These are phyloP conservation scores for Aspergillus persii DNA, from an alignment of 2,329 filamentous ascomycete genomes.

Conservation along the genomic window DNA sequence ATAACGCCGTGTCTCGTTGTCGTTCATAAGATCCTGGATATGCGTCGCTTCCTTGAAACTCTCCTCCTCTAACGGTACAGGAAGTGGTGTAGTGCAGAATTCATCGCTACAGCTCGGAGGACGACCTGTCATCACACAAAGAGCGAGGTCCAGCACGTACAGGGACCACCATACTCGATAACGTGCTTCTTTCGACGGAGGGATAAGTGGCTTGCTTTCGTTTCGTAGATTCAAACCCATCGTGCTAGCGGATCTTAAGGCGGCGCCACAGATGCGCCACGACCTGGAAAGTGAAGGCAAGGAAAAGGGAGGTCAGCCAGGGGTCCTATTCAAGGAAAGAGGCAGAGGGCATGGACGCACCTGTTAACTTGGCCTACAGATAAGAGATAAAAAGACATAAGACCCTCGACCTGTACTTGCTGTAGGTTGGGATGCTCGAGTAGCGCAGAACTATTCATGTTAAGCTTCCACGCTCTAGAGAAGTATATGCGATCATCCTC, in stretches of 20 bases:
- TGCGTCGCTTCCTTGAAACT: constrained; percentile 28
- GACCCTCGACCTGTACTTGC: constrained; percentile 43
- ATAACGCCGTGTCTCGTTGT: constrained; percentile 31
- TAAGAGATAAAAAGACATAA: constrained; percentile 43
- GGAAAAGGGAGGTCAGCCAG: background rate
- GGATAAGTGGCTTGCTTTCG: constrained; percentile 34
- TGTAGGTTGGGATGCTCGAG: constrained; percentile 43
- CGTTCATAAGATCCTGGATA: constrained; percentile 33
- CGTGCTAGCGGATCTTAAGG: constrained; percentile 41
- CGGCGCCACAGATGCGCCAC: constrained; percentile 42
- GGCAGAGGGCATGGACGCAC: constrained; percentile 22
- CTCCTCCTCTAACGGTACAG: constrained; percentile 41
- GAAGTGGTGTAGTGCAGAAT: constrained; percentile 44
- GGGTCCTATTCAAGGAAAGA: background rate
- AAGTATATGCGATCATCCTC: constrained; percentile 43
- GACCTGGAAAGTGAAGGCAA: constrained; percentile 27
- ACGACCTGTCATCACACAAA: constrained; percentile 45
- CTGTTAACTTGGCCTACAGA: constrained; percentile 43
- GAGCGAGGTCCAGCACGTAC: constrained; percentile 39
- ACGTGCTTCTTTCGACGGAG: constrained; percentile 41
- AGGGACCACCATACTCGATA: constrained; percentile 48
- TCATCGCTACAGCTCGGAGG: constrained; percentile 37
- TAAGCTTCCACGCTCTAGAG: constrained; percentile 41
- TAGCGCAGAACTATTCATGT: constrained; percentile 34
- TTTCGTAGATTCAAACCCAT: constrained; percentile 46